Conservation (phyloP, 2,329 filamentous ascomycete species). For the Colletotrichum aenigma region DNA sequence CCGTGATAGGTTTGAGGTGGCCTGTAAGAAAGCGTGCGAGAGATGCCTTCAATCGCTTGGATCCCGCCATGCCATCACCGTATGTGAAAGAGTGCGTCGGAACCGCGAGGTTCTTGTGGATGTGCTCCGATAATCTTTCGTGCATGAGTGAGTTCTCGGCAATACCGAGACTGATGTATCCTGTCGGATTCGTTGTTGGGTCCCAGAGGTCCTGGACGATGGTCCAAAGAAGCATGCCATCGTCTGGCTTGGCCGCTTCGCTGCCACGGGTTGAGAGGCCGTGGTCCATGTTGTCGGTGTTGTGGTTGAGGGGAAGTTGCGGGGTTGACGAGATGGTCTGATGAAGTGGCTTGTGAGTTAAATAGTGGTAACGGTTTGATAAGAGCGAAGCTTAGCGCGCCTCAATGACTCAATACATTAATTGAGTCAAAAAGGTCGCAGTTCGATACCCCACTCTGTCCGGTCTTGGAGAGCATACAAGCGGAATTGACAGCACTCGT, state of each 20-base stretch:
- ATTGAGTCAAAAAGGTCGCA: neutral
- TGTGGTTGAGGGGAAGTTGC: neutral
- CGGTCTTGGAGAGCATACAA: neutral
- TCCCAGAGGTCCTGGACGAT: slow-evolving; percentile 50
- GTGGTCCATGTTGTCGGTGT: neutral
- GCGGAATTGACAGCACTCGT: neutral
- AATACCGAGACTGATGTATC: slow-evolving; percentile 54
- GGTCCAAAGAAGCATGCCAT: slow-evolving; percentile 40
- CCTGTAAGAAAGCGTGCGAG: slow-evolving; percentile 40
- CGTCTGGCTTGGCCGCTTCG: slow-evolving; percentile 29
- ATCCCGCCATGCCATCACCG: slow-evolving; percentile 43
- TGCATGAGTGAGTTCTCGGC: slow-evolving; percentile 61
- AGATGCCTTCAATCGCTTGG: slow-evolving; percentile 32
- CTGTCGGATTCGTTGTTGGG: slow-evolving; percentile 41
- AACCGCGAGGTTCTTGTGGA: slow-evolving; percentile 30
- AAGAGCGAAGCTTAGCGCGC: neutral
- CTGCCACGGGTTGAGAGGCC: slow-evolving; percentile 31
- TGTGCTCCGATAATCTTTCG: slow-evolving; percentile 41
- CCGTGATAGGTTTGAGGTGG: slow-evolving; percentile 29
- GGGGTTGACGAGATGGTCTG: neutral
- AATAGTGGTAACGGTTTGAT: neutral
- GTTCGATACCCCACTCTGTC: neutral
- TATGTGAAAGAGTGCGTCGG: slow-evolving; percentile 45
- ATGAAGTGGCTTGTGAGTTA: neutral
- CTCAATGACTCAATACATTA: neutral